Evolutionary conservation across 129 eudicot species (phyloP), one percentile per base, ranked within the genome.

Genomic region (Centella asiatica): DNA sequence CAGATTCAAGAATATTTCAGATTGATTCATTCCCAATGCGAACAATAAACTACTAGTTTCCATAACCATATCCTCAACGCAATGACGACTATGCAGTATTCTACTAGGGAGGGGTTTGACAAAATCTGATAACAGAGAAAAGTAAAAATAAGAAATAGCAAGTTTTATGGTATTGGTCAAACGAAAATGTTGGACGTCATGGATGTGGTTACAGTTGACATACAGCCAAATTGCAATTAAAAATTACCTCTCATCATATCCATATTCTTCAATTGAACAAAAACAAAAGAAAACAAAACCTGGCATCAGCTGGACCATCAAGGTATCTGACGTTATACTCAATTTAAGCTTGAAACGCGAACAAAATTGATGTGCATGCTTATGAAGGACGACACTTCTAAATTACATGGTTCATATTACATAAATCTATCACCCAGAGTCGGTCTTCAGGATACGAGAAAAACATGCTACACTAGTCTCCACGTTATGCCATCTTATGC

Each of bases 261-360:
- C 75, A 68, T 32, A 15, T 50, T 48, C 48, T 33, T 72, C 36
- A 36, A 73, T 60, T 66, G 72, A 45, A 62, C 46, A 50, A 59
- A 66, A 49, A 50, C 67, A 59, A 66, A 25, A 46, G 37, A 29
- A 36, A 65, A 72, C 71, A 73, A 56, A 44, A 10, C 4, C 57
- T 24, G 19, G 57, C 40, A 58, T 47, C 78, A 2, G 78, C 60
- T 67, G 8, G 49, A 27, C 68, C 37, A 36, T 59, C 12, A 11
- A 48, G 60, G 51, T 50, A 29, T 14, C 56, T 73, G 64, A 73
- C 50, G 63, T 23, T 20, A 19, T 9, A 51, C 57, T 66, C 17
- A 66, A 70, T n/a, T 49, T 46, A 34, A 40, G 63, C 62, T 25
- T 29, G 11, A 54, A 18, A 46, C 54, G 23, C 8, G 62, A 40